A percentile compares a stretch with the other conserved stretches of the same genome.
phyloP scores from a whole-genome alignment of 345 rosid species.

The Pseudoturritis turrita region DNA sequence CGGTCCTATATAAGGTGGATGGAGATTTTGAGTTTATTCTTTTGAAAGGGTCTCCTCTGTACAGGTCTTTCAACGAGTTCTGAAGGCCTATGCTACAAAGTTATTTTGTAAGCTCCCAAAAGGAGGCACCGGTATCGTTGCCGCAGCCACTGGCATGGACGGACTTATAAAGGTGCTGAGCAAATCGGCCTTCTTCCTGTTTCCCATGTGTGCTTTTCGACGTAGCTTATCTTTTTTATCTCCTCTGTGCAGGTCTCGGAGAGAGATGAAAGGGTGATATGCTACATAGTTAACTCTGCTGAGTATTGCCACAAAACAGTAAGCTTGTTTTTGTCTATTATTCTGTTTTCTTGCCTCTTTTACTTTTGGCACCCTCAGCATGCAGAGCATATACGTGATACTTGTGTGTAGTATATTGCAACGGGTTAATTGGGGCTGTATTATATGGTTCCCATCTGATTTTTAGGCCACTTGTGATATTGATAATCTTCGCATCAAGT shows the following conservation, averaged over 20 bases:
- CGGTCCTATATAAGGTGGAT: background rate
- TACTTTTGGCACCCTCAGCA: constrained; percentile 3
- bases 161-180: constrained; percentile 82
- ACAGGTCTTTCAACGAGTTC: constrained; percentile 91
- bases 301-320: constrained; percentile 97
- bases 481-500: constrained; percentile 1
- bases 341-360: constrained; percentile 7
- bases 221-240: background rate
- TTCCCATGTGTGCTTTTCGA: constrained; percentile 10
- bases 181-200: background rate
- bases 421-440: background rate
- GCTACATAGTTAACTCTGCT: constrained; percentile 92
- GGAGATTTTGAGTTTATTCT: constrained; percentile 6
- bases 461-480: background rate
- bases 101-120: constrained; percentile 84
- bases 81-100: constrained; percentile 88
- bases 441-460: background rate
- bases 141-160: constrained; percentile 98
- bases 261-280: constrained; percentile 88
- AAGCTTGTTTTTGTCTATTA: constrained; percentile 31
- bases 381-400: constrained; percentile 8
- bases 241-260: constrained; percentile 67
- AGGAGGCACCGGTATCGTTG: constrained; percentile 94
- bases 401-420: background rate
- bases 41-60: background rate